Percentiles rank a stretch among this genome's conserved stretches.
Evolutionary conservation across 106 monocot genomes (phyloP).

Genomic region (Acorus gramineus): DNA sequence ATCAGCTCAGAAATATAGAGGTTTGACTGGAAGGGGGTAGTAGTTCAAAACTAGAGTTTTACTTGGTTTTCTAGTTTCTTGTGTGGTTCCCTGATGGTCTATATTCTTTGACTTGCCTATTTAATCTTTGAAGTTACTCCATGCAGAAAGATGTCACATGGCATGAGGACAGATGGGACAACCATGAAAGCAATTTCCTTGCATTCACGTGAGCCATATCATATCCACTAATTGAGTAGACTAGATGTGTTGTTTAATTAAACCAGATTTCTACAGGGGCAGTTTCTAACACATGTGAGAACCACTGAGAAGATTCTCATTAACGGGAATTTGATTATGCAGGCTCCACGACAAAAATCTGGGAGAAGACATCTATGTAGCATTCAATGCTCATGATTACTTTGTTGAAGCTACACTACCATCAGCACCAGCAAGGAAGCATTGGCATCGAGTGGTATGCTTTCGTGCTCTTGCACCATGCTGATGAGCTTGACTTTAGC

Average conservation of each 20-base stretch:
- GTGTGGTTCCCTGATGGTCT: too few relatives aligned
- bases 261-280: too few relatives aligned
- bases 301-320: neutral
- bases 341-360: constrained; percentile 71
- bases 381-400: constrained; percentile 89
- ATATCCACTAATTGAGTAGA: too few relatives aligned
- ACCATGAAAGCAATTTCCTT: constrained; percentile 85
- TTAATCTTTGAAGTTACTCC: too few relatives aligned
- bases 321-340: neutral
- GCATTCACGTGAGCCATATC: constrained; percentile 74
- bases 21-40: too few relatives aligned
- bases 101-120: too few relatives aligned
- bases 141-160: constrained; percentile 85
- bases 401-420: constrained; percentile 55
- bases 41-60: too few relatives aligned
- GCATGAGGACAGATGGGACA: constrained; percentile 93
- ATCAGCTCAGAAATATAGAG: too few relatives aligned
- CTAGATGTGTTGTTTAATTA: too few relatives aligned
- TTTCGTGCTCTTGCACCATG: neutral
- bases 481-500: neutral
- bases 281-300: neutral
- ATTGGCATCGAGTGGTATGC: constrained; percentile 89
- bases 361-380: constrained; percentile 78
- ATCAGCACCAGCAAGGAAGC: constrained; percentile 44
- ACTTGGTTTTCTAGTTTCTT: too few relatives aligned